A percentile compares a stretch with the other conserved stretches of the same genome.
Conservation (phyloP, 495 filamentous ascomycete species). For the Parathielavia hyrcaniae region DNA sequence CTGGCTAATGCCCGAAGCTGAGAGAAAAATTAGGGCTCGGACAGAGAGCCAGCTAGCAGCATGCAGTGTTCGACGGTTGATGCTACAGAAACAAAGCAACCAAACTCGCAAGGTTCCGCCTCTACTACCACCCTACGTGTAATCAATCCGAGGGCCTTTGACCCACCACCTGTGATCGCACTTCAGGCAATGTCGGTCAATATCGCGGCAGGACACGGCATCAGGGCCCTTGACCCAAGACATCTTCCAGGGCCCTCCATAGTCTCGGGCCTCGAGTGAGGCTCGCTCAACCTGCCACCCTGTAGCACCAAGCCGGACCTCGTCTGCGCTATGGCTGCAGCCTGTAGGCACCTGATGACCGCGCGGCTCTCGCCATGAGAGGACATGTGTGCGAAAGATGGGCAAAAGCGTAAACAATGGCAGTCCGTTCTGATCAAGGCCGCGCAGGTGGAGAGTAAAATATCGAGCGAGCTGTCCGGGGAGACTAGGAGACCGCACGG, state of each 20-base stretch:
- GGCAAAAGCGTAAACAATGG: slow-evolving; percentile 13
- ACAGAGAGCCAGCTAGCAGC: no score
- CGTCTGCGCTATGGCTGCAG: slow-evolving; percentile 7
- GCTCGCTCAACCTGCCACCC: slow-evolving; percentile 1
- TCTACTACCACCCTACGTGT: slow-evolving; percentile 13
- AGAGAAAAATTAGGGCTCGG: no score
- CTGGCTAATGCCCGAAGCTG: slow-evolving; percentile 34
- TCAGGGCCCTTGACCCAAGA: slow-evolving; percentile 15
- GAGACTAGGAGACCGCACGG: not conserved
- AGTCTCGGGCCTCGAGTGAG: slow-evolving; percentile 23
- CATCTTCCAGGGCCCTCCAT: not conserved
- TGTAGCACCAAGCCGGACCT: slow-evolving; percentile 8
- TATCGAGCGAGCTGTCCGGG: not conserved
- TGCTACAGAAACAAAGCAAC: not conserved
- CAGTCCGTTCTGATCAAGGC: slow-evolving; percentile 4
- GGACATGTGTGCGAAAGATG: slow-evolving; percentile 12
- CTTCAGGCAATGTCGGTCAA: slow-evolving; percentile 31
- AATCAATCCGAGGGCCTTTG: no score
- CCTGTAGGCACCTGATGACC: slow-evolving; percentile 10
- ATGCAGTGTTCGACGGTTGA: slow-evolving; percentile 1
- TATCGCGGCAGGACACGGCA: slow-evolving; percentile 20
- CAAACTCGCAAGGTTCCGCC: slow-evolving; percentile 16
- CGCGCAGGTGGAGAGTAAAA: not conserved
- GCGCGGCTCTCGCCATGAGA: slow-evolving; percentile 23
- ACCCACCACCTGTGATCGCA: slow-evolving; percentile 40